These are phyloP conservation scores for Colletotrichum eremochloae DNA, from an alignment of 2,329 filamentous ascomycete species.

Conservation along the genomic window DNA sequence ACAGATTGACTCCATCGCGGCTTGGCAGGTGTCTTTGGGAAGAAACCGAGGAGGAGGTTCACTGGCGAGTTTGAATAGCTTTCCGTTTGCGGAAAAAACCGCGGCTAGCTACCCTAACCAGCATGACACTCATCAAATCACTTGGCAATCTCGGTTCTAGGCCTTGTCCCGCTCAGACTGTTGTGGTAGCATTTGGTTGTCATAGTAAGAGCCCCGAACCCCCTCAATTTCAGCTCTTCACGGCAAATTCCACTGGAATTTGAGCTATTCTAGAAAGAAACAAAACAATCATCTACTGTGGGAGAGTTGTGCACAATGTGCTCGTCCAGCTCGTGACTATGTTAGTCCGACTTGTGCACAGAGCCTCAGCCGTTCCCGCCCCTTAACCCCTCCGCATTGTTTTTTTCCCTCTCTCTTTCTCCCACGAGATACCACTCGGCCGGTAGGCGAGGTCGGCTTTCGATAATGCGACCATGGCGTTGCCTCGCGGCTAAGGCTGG, in stretches of 20 bases:
- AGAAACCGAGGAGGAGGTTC: neutral
- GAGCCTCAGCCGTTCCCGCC: slow-evolving; percentile 14
- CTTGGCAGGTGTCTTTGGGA: slow-evolving; percentile 22
- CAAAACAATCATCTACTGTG: neutral
- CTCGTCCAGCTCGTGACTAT: slow-evolving; percentile 4
- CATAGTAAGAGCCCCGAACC: slow-evolving; percentile 7
- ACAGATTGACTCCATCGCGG: neutral
- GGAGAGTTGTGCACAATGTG: slow-evolving; percentile 26
- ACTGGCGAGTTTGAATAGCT: neutral
- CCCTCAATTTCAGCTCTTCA: neutral
- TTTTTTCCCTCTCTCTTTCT: neutral
- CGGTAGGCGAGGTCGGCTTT: slow-evolving; percentile 3
- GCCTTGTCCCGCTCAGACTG: slow-evolving; percentile 21
- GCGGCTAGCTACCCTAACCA: slow-evolving; percentile 2
- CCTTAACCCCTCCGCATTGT: neutral
- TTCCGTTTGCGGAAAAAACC: slow-evolving; percentile 25
- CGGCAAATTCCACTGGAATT: neutral
- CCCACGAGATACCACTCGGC: neutral
- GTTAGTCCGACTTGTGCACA: slow-evolving; percentile 23
- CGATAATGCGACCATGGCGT: slow-evolving; percentile 20
- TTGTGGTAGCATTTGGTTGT: neutral
- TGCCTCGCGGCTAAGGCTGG: slow-evolving; percentile 12
- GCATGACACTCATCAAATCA: slow-evolving; percentile 20
- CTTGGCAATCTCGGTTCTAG: slow-evolving; percentile 2
- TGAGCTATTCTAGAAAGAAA: slow-evolving; percentile 21